These are phyloP conservation scores for Eucalyptus brandiana DNA, from an alignment of 345 rosid species.

Conservation along the genomic window DNA sequence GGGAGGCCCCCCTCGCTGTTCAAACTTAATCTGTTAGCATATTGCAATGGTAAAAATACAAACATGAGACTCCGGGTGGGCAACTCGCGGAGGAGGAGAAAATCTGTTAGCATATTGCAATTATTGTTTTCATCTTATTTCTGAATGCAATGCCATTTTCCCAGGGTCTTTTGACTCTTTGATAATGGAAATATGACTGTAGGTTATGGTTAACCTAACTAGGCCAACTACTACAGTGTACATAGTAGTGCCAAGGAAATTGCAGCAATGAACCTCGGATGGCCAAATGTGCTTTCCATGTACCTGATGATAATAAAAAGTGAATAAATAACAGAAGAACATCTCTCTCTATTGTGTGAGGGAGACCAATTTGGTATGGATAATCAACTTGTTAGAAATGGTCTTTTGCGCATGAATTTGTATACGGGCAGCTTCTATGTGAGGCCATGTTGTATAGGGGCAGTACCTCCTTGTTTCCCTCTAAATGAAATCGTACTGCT, in stretches of 20 bases:
- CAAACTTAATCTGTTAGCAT: not conserved
- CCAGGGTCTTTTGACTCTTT: not conserved
- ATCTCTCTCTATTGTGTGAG: not conserved
- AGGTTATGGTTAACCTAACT: constrained; percentile 97
- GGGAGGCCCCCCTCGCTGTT: not conserved
- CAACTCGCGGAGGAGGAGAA: not conserved
- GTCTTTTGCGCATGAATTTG: not conserved
- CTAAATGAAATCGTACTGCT: constrained; percentile 15
- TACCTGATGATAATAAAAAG: constrained; percentile 84
- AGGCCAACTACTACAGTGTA: constrained; percentile 83
- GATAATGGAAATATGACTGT: constrained; percentile 36
- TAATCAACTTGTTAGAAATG: not conserved
- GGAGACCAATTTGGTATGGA: not conserved
- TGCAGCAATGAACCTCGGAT: constrained; percentile 95
- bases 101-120: not conserved
- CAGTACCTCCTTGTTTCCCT: not conserved
- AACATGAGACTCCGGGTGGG: not conserved
- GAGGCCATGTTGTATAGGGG: not conserved
- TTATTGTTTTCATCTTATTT: not conserved
- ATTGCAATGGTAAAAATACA: not conserved
- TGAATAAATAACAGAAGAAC: constrained; percentile 2
- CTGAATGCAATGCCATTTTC: not conserved
- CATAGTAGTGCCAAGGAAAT: constrained; percentile 97
- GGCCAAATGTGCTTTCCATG: constrained; percentile 92
- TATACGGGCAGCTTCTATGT: not conserved